Evolutionary conservation across 345 rosid genomes (phyloP), one percentile per base, ranked within the genome.

Genomic region (Gossypium stocksii): DNA sequence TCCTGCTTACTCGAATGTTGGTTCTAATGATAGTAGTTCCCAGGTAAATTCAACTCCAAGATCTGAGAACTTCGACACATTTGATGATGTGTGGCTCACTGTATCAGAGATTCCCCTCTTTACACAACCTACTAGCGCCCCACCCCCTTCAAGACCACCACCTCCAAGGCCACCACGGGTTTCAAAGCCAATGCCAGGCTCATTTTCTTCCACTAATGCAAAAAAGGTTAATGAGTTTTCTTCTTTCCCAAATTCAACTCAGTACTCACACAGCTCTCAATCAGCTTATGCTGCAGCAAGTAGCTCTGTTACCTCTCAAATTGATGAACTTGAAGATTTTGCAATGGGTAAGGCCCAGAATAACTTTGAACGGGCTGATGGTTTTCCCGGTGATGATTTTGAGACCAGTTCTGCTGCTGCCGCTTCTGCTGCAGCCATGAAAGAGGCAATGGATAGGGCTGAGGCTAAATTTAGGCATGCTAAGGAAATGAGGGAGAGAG

Each of bases 71-170:
- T 77, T 83, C 49, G 91, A 90, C 44, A 78, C 92, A 29, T 79
- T 83, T 76, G 94, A 87, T 77, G 97, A 91, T 74, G 81, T 86
- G 56, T 95, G 99, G 99, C 96, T 93, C 52, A 90, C 93, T 16
- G 97, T 95, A 34, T 90, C 97, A 38, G 99, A 95, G 87, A 83
- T 95, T 83, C 98, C 97, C 65, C 89, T 95, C 70, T 89, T 81
- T 83, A 95, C 99, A 1, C 86, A 80, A 76, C 98, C 94, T 69
- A 91, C 97, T 3, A 83, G 79, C 70, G 92, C 91, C 66, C 94
- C 94, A 5, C 99, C 99, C 9, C 99, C 99, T 82, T 79, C 91
- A n/a, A 90, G 99, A 77, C 99, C 99, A 51, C 97, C 99, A 58
- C 99, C 98, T 71, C 96, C 98, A 43, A 86, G 92, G 81, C 97